phyloP scores from a whole-genome alignment of 2,329 filamentous ascomycete genomes.

The Salinomyces thailandicus region DNA sequence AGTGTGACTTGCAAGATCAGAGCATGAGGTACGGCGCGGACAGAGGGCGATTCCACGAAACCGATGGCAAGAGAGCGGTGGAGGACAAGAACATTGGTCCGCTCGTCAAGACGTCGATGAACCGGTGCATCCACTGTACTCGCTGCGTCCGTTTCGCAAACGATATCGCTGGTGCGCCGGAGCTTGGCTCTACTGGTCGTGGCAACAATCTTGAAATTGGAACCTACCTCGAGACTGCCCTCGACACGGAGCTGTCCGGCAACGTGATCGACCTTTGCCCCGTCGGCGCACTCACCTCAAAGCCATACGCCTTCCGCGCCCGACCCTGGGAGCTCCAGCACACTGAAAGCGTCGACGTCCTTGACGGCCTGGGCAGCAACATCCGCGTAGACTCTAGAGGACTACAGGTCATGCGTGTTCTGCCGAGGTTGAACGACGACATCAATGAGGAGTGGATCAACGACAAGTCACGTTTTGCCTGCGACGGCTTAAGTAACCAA shows the following conservation, averaged over 20 bases:
- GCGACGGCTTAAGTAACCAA: constrained; percentile 93
- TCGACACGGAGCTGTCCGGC: constrained; percentile 88
- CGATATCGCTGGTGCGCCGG: constrained; percentile 88
- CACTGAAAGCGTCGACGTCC: constrained; percentile 88
- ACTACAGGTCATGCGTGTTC: constrained; percentile 87
- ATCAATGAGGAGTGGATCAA: constrained; percentile 99
- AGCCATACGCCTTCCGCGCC: constrained; percentile 94
- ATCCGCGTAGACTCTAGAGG: constrained; percentile 89
- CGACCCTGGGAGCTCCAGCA: constrained; percentile 96
- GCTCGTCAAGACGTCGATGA: constrained; percentile 98
- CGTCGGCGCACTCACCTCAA: constrained; percentile 89
- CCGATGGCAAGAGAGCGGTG: constrained; percentile 89
- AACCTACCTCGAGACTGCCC: constrained; percentile 88
- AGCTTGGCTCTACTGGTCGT: constrained; percentile 86
- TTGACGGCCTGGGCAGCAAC: constrained; percentile 86
- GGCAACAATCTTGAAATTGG: constrained; percentile 97
- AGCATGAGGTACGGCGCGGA: constrained; percentile 98
- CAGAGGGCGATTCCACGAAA: constrained; percentile 91
- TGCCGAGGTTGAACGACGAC: constrained; percentile 91
- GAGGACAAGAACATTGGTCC: constrained; percentile 99
- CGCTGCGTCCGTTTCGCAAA: constrained; percentile 96
- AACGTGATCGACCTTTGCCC: constrained; percentile 98
- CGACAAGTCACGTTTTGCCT: constrained; percentile 94
- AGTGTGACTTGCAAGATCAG: constrained; percentile 98
- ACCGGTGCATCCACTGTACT: constrained; percentile 98